A percentile compares a stretch with the other conserved stretches of the same genome.
phyloP scores from a whole-genome alignment of 768 basidiomycete species.

The Asterophora parasitica region DNA sequence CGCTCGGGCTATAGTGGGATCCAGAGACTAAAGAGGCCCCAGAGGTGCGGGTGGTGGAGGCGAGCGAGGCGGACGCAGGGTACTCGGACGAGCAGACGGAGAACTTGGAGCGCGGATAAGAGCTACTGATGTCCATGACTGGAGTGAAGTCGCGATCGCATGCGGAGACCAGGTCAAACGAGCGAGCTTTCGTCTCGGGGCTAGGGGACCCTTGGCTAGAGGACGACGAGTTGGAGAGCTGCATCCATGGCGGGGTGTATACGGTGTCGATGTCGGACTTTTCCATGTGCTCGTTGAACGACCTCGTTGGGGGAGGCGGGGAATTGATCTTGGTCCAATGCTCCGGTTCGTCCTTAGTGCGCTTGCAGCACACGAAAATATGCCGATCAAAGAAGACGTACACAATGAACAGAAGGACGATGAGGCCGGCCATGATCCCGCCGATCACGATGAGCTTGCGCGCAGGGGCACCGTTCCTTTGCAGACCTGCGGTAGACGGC shows the following conservation, averaged over 20 bases:
- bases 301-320: conserved; percentile 6
- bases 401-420: conserved; percentile 11
- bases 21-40: not conserved
- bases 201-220: not conserved
- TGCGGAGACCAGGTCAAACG: not conserved
- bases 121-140: conserved; percentile 23
- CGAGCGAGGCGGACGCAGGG: conserved; percentile 18
- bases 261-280: conserved; percentile 7
- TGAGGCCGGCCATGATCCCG: conserved; percentile 14
- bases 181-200: conserved; percentile 1
- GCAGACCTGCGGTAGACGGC: not conserved
- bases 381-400: conserved; percentile 11
- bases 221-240: conserved; percentile 8
- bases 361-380: conserved; percentile 9
- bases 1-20: too few species aligned
- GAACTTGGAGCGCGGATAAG: conserved; percentile 27
- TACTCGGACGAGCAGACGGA: conserved; percentile 29
- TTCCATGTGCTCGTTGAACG: conserved; percentile 4
- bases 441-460: conserved; percentile 16
- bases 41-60: conserved; percentile 8
- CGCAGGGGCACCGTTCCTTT: not conserved
- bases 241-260: conserved; percentile 2
- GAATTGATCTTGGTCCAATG: conserved; percentile 10
- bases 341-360: conserved; percentile 3
- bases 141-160: not conserved